Evolutionary conservation across 129 eudicot genomes (phyloP), one percentile per base, ranked within the genome.

Genomic region (Scalesia atractyloides): DNA sequence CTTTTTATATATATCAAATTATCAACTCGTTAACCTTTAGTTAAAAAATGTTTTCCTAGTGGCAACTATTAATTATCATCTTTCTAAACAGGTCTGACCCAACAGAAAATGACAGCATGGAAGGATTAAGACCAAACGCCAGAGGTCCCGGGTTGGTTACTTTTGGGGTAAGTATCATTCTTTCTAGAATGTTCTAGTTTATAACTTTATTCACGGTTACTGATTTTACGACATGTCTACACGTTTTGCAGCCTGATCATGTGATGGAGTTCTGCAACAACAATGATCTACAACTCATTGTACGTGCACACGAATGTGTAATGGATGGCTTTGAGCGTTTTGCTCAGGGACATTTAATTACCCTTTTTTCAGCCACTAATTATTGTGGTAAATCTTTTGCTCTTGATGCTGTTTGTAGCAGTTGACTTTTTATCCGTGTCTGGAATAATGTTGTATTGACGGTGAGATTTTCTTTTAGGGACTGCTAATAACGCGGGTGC

Each of bases 401-500:
- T 64, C 41, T 59, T 11, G 5, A 73, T 20, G 16, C 39, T 26
- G 17, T 47, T 70, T 77, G 43, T 39, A 19, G 51, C n/a, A 24
- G 14, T 20, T 68, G 18, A n/a, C 46, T 9, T 50, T 15, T 5
- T 76, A 12, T 56, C 0, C 41, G 58, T 70, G 53, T n/a, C 13
- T 14, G 37, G 20, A 54, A 39, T 39, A 51, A 52, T 37, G 37
- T 33, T 10, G 19, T 54, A 39, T 70, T 54, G 33, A 69, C 19
- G 18, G 56, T 62, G 48, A 14, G 37, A 56, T 15, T 72, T 46
- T 77, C 64, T 10, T 70, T 9, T 68, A 94, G 99, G 99, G 79
- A 94, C 99, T 47, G 97, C 99, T 69, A 94, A 94, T 63, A 94
- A 94, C 71, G 97, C 99, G 4, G 99, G 99, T 63, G 99, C 99